Evolutionary conservation across 2,329 filamentous ascomycete species (phyloP).

Genomic region (Fusarium buxicola): DNA sequence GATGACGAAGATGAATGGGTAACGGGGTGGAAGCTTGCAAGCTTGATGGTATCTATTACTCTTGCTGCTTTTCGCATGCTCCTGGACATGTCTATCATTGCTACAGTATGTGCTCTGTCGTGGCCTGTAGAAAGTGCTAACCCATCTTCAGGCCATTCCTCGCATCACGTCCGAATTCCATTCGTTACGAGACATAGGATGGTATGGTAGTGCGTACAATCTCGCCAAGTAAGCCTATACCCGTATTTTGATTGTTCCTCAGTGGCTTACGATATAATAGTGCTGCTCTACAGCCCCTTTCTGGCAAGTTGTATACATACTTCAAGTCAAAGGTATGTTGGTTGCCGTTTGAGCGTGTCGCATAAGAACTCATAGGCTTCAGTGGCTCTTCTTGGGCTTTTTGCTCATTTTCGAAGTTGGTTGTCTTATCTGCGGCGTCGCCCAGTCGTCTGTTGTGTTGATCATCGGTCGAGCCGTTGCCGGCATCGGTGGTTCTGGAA

Average conservation of each 20-base stretch:
- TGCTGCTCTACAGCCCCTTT: conserved; percentile 62
- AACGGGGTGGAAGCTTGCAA: conserved; percentile 48
- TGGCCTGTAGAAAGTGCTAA: background rate
- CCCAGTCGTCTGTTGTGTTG: conserved; percentile 58
- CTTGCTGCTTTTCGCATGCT: conserved; percentile 60
- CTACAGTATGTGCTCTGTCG: conserved; percentile 54
- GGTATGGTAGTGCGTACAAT: conserved; percentile 65
- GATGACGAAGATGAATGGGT: conserved; percentile 37
- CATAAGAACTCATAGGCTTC: background rate
- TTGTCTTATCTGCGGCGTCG: conserved; percentile 60
- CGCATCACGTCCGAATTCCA: conserved; percentile 63
- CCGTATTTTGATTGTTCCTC: conserved; percentile 30
- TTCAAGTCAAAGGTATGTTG: conserved; percentile 40
- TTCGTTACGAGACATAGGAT: conserved; percentile 64
- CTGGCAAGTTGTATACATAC: conserved; percentile 62
- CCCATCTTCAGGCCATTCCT: conserved; percentile 56
- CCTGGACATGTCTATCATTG: conserved; percentile 65
- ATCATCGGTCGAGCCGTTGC: conserved; percentile 63
- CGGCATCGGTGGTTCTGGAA: conserved; percentile 59
- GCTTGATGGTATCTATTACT: conserved; percentile 54
- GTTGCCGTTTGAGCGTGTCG: conserved; percentile 51
- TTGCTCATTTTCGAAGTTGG: conserved; percentile 54
- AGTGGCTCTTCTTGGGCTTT: conserved; percentile 47
- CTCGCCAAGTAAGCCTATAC: conserved; percentile 54
- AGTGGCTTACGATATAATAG: conserved; percentile 49